A percentile compares a stretch with the other conserved stretches of the same genome.
Conservation (phyloP, 352 stramenopile species). For the Globisporangium acanthophoron region DNA sequence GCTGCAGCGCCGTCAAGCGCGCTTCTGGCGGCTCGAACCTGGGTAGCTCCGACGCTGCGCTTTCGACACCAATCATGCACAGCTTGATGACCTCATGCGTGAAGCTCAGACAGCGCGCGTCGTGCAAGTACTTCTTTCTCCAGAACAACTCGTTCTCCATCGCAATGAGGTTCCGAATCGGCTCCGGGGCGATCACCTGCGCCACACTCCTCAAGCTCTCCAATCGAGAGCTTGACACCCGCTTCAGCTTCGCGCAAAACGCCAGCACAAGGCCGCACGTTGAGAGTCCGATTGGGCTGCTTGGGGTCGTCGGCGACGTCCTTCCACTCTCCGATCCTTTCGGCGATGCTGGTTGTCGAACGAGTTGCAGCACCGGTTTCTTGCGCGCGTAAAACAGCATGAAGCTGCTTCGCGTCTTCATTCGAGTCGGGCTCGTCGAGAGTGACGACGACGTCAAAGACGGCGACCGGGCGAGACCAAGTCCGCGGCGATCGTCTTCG, state of each 20-base stretch:
- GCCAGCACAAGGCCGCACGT: conserved; percentile 9
- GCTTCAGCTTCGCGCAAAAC: conserved; percentile 40
- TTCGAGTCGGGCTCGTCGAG: conserved; percentile 18
- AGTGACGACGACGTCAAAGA: conserved; percentile 8
- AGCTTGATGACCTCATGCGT: conserved; percentile 70
- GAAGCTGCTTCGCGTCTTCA: conserved; percentile 85
- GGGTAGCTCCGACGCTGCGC: conserved; percentile 26
- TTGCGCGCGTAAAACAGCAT: conserved; percentile 83
- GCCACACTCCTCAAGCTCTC: conserved; percentile 38
- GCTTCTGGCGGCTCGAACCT: conserved; percentile 59
- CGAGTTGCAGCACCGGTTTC: conserved; percentile 29
- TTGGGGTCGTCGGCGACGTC: neutral
- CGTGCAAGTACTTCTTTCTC: conserved; percentile 82
- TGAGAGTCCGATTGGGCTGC: conserved; percentile 2
- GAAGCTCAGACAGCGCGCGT: conserved; percentile 67
- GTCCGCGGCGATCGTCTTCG: conserved; percentile 28
- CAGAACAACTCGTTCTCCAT: conserved; percentile 85
- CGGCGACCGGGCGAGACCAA: conserved; percentile 6
- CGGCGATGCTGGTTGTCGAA: neutral
- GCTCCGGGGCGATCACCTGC: conserved; percentile 55
- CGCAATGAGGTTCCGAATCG: conserved; percentile 71
- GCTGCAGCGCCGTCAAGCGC: conserved; percentile 67
- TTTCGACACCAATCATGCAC: conserved; percentile 44
- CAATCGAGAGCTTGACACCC: conserved; percentile 23
- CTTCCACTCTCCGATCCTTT: neutral